These are phyloP conservation scores for Ceriops decandra DNA, from an alignment of 345 rosid genomes.

Conservation along the genomic window DNA sequence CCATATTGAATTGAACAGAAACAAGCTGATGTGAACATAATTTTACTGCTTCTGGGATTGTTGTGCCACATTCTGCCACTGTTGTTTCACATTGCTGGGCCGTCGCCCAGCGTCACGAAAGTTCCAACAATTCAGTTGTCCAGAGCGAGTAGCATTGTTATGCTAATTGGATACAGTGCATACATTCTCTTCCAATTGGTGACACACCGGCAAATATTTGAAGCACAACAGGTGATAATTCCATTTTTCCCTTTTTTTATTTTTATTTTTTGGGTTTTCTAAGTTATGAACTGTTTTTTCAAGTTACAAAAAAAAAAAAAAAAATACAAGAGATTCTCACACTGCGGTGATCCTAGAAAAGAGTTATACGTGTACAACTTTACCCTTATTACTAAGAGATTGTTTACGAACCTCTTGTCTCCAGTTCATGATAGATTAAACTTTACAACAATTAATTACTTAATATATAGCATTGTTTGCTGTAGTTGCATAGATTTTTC, in stretches of 20 bases:
- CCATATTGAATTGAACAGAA: conserved; percentile 38
- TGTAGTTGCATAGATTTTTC: no score
- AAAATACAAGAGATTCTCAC: no score
- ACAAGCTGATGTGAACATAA: conserved; percentile 82
- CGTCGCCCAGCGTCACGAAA: conserved; percentile 24
- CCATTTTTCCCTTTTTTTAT: not conserved
- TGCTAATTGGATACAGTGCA: conserved; percentile 71
- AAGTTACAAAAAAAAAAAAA: no score
- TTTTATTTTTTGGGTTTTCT: no score
- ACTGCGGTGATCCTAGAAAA: no score
- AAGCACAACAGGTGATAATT: conserved; percentile 45
- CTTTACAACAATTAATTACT: no score
- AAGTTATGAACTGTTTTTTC: no score
- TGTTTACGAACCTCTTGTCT: no score
- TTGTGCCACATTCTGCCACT: conserved; percentile 73
- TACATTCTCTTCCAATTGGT: conserved; percentile 74
- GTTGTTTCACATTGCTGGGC: conserved; percentile 43
- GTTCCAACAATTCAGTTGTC: conserved; percentile 56
- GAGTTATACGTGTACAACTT: no score
- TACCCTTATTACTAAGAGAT: no score
- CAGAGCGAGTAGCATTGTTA: conserved; percentile 72
- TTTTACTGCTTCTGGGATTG: conserved; percentile 62
- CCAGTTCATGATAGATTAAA: no score
- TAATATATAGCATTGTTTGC: no score
- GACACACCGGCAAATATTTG: conserved; percentile 71